phyloP scores from a whole-genome alignment of 73 alveolate genomes.

The Paramecium pentaurelia region DNA sequence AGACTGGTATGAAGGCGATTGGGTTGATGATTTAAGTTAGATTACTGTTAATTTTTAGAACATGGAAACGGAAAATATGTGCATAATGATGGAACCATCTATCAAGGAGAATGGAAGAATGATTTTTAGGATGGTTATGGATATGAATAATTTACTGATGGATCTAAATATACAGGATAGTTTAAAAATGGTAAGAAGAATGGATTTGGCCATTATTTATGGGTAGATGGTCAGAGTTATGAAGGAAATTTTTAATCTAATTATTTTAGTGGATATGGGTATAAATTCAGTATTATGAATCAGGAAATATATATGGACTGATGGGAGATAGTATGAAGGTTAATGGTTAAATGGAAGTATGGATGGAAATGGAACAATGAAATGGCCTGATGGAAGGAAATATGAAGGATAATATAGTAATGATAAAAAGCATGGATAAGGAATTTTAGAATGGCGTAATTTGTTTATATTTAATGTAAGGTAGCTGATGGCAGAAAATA shows the following conservation, averaged over 20 bases:
- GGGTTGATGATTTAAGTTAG: conserved; percentile 60
- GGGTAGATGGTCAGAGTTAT: conserved; percentile 63
- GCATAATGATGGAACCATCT: conserved; percentile 2
- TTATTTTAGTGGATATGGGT: conserved; percentile 35
- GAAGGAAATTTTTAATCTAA: conserved; percentile 18
- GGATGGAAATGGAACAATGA: conserved; percentile 65
- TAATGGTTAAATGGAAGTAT: conserved; percentile 56
- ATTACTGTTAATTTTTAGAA: background rate
- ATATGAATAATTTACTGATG: conserved; percentile 44
- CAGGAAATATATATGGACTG: conserved; percentile 23
- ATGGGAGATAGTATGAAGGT: conserved; percentile 55
- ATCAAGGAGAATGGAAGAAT: background rate
- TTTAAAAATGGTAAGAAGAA: background rate
- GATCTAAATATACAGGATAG: conserved; percentile 62
- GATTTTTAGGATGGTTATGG: conserved; percentile 23
- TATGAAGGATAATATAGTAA: conserved; percentile 60
- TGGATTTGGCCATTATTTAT: background rate
- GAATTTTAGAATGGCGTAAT: conserved; percentile 30
- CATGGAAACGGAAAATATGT: conserved; percentile 65
- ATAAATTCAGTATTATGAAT: background rate
- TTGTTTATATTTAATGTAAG: background rate
- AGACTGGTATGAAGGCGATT: conserved; percentile 64
- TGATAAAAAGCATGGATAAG: conserved; percentile 61
- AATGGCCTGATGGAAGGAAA: conserved; percentile 62
- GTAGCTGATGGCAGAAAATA: conserved; percentile 51